These are phyloP conservation scores for Colletotrichum gloeosporioides DNA, from an alignment of 2,329 filamentous ascomycete species.

Conservation along the genomic window DNA sequence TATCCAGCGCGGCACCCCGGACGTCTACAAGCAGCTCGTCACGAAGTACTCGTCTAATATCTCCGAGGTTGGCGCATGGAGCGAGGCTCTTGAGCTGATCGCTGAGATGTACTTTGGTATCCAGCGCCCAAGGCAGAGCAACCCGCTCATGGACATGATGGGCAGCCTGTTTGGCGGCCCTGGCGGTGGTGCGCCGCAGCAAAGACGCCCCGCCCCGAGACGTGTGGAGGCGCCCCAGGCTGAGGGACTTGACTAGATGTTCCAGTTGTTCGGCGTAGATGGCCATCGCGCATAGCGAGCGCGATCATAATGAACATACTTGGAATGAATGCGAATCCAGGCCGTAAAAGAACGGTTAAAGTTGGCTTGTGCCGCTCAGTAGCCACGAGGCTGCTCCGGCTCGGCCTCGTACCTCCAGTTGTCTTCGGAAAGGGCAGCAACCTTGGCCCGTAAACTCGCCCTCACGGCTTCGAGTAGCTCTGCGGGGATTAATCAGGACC, in stretches of 20 bases:
- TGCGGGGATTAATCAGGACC: constrained; percentile 32
- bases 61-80: constrained; percentile 79
- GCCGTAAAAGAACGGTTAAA: constrained; percentile 5
- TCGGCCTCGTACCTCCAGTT: constrained; percentile 91
- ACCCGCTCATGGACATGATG: constrained; percentile 98
- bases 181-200: constrained; percentile 48
- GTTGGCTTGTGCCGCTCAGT: constrained; percentile 27
- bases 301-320: not conserved
- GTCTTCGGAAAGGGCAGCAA: constrained; percentile 78
- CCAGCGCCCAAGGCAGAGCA: constrained; percentile 84
- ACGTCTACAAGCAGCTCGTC: constrained; percentile 82
- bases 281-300: not conserved
- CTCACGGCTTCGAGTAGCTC: constrained; percentile 75
- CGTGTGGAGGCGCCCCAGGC: constrained; percentile 55
- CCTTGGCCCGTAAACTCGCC: constrained; percentile 74
- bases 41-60: constrained; percentile 82
- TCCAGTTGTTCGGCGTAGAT: not conserved
- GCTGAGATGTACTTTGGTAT: constrained; percentile 98
- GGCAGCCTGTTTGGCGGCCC: constrained; percentile 87
- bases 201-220: constrained; percentile 48
- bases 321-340: constrained; percentile 16
- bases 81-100: constrained; percentile 82
- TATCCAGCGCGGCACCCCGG: constrained; percentile 77
- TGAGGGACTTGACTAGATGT: constrained; percentile 63
- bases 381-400: constrained; percentile 46